Evolutionary conservation across 2,329 filamentous ascomycete genomes (phyloP).

Genomic region (Chalaropsis ovoidea): DNA sequence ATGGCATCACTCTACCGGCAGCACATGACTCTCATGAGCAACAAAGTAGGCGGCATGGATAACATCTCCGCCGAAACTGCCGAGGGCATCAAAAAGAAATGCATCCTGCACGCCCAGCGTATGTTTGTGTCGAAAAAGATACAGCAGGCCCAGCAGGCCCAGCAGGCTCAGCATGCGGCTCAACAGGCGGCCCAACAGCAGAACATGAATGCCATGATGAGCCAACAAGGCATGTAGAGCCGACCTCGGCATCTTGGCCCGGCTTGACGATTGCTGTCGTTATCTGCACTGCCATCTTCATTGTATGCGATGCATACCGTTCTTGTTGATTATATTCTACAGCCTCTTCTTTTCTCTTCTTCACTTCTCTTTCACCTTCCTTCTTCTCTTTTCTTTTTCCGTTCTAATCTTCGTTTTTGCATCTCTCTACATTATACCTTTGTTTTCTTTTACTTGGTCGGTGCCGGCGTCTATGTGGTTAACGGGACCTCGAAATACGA

Average conservation of each 20-base stretch:
- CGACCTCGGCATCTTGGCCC: conserved; percentile 23
- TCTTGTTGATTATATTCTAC: background rate
- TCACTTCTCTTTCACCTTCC: conserved; percentile 10
- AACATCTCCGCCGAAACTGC: conserved; percentile 40
- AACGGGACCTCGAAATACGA: background rate
- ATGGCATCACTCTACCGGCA: background rate
- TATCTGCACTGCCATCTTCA: background rate
- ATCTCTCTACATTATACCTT: conserved; percentile 14
- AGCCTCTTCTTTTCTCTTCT: background rate
- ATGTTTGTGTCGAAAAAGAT: conserved; percentile 32
- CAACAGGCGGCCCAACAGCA: conserved; percentile 32
- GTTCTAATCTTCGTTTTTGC: conserved; percentile 21
- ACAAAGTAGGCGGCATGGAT: conserved; percentile 36
- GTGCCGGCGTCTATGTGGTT: conserved; percentile 14
- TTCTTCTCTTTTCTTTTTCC: conserved; percentile 18
- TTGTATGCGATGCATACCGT: background rate
- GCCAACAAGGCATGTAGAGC: conserved; percentile 39
- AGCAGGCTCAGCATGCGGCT: conserved; percentile 31
- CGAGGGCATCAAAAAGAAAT: conserved; percentile 39
- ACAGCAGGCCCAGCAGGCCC: conserved; percentile 30
- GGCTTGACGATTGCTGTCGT: no score
- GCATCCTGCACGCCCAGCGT: conserved; percentile 34
- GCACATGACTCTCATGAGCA: conserved; percentile 32
- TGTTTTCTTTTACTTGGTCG: conserved; percentile 8
- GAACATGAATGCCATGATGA: conserved; percentile 47